Conservation (phyloP, 148 eudicot species). For the Cornus controversa region DNA sequence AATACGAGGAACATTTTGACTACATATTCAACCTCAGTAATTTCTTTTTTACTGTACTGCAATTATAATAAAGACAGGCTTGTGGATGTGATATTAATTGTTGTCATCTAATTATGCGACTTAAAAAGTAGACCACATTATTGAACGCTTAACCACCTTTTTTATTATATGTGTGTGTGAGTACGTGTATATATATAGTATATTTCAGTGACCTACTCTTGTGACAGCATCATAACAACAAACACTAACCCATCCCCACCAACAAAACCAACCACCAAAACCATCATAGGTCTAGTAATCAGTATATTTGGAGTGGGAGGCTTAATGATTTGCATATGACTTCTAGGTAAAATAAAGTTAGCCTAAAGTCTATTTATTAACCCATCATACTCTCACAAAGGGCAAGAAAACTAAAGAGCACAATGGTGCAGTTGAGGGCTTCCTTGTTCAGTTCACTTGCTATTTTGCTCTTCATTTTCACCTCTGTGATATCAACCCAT, state of each 20-base stretch:
- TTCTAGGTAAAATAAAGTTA: neutral
- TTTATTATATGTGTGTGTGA: too few species aligned
- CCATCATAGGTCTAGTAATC: neutral
- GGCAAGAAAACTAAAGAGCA: neutral
- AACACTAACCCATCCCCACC: neutral
- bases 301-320: neutral
- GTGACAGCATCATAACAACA: neutral
- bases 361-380: neutral
- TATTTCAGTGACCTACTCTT: neutral
- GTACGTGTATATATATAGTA: too few species aligned
- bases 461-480: conserved; percentile 9
- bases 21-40: too few species aligned
- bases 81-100: too few species aligned
- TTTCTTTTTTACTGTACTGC: too few species aligned
- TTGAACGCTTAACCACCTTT: too few species aligned
- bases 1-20: too few species aligned
- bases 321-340: neutral
- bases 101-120: too few species aligned
- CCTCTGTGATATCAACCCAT: neutral
- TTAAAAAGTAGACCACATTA: too few species aligned
- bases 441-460: conserved; percentile 6
- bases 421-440: conserved; percentile 14
- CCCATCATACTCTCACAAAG: too few species aligned
- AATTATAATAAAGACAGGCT: too few species aligned
- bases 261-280: neutral